Base-by-base conservation (phyloP, 129 eudicot species). In the Rutidosis leptorrhynchoides region DNA sequence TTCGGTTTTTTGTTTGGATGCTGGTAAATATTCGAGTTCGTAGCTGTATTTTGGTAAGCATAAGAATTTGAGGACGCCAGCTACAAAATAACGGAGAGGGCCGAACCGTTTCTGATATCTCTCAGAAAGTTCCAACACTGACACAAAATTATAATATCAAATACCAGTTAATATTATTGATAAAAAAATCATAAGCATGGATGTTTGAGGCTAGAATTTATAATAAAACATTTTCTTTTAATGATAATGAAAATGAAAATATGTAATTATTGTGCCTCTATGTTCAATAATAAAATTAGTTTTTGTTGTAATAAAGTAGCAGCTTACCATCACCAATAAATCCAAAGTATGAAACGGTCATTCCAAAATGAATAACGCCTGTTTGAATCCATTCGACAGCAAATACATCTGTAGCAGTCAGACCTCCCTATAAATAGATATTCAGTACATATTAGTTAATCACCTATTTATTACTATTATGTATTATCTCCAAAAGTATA, bases 381-480 rank as follows among this genome's bases (percentile, higher is more conserved):
- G 85, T 88, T 55, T 89, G 87, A 63, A 85, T 82, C 99, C 99
- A 93, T 76, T 93, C 92, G 45, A 80, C 96, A 57, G 88, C 95
- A 79, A 93, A 93, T 73, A 93, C 99, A 80, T 93, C 99, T n/a
- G 92, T 89, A 73, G 99, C 90, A 25, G 96, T 89, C 55, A 93
- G 96, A 65, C 99, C 99, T 70, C 99, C 99, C 99, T 93, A 81
- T 49, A 84, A 72, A 73, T 64, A 37, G 5, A 61, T 74, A 43
- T 49, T 53, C 46, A 56, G 33, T 20, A 29, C 29, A 58, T n/a
- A 71, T 65, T 59, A 66, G 55, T 54, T 56, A 29, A 22, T 46
- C 5, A 51, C 28, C 16, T 32, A 67, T 49, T 7, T 66, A 46
- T 37, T 49, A 15, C 5, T 30, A 30, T 22, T 67, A 15, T 32